Evolutionary conservation across 1,284 basidiomycete species (phyloP), one percentile per base, ranked within the genome.

Genomic region (Apiotrichum sp.): DNA sequence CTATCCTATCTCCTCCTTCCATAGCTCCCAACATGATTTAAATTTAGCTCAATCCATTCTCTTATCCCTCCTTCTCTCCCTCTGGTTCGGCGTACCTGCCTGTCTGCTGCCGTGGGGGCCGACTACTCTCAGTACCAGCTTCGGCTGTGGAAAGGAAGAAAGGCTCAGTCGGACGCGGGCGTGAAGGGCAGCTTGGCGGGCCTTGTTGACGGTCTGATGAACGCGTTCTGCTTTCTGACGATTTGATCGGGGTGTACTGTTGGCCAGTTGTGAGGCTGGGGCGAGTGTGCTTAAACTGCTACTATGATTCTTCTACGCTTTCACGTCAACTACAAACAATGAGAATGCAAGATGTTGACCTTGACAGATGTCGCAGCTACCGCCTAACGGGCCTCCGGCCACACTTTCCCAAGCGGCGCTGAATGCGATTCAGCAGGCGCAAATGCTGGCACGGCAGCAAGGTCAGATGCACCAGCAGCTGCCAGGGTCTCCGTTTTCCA

Each of bases 41-140:
- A 72, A 65, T 68, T 74, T 65, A 74, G 73, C 73, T 74, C 65
- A 74, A 74, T 74, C 73, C 73, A 74, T 74, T 74, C 73, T 74
- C 73, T 74, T 68, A 74, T 52, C 61, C 54, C 61, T 61, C 56
- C 50, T 56, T 53, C 6, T 29, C 43, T 55, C 53, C 63, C 51
- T 53, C 56, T 41, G 32, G 49, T 47, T 56, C 46, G 49, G 40
- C 62, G 57, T 58, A 53, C 65, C 61, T 56, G 52, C 64, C 61
- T 53, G 55, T 58, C 49, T 31, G 40, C 46, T 44, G 29, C 47
- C 50, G 50, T 50, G 54, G 44, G 49, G 55, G 41, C 44, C 31
- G 50, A 56, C 35, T 52, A 56, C 46, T 46, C 47, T 44, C 39
- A 46, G 50, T 48, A 48, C 47, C 47, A 48, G 36, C 36, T 39